Conservation (phyloP, 805 yeast genomes). For the Sugiyamaella boreocaroliniensis region DNA sequence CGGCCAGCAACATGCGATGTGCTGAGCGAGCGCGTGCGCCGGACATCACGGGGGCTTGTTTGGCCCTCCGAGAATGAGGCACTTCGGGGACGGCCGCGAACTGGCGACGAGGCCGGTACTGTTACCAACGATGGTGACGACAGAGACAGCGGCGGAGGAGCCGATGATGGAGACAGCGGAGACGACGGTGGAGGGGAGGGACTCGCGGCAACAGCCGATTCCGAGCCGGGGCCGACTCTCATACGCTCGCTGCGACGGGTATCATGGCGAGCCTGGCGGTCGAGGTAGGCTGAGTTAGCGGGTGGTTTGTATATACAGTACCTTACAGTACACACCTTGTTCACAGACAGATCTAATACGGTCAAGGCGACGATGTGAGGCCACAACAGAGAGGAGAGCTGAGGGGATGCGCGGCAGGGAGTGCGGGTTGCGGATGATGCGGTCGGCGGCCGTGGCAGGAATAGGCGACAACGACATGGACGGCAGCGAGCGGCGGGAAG, state of each 20-base stretch:
- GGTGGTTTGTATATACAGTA: too few species aligned
- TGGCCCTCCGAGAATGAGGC: background rate
- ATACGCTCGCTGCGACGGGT: background rate
- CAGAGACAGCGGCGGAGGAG: background rate
- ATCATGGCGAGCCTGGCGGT: background rate
- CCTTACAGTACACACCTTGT: conserved; percentile 5
- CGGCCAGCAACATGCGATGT: background rate
- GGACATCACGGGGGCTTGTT: background rate
- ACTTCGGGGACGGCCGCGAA: too few species aligned
- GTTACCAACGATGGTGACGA: background rate
- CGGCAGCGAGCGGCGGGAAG: too few species aligned
- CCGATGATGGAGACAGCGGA: background rate
- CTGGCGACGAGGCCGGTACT: background rate
- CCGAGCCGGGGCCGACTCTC: background rate
- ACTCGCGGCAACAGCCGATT: background rate
- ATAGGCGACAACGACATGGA: conserved; percentile 9
- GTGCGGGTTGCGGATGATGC: conserved; percentile 24
- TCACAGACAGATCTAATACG: conserved; percentile 12
- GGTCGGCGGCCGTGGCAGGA: conserved; percentile 22
- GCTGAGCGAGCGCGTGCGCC: background rate
- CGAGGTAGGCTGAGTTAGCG: conserved; percentile 12
- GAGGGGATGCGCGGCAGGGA: conserved; percentile 20
- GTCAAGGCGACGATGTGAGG: conserved; percentile 16
- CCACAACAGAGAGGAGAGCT: conserved; percentile 13
- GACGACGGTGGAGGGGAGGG: background rate